These are phyloP conservation scores for Acer saccharum DNA, from an alignment of 345 rosid species.

Conservation along the genomic window DNA sequence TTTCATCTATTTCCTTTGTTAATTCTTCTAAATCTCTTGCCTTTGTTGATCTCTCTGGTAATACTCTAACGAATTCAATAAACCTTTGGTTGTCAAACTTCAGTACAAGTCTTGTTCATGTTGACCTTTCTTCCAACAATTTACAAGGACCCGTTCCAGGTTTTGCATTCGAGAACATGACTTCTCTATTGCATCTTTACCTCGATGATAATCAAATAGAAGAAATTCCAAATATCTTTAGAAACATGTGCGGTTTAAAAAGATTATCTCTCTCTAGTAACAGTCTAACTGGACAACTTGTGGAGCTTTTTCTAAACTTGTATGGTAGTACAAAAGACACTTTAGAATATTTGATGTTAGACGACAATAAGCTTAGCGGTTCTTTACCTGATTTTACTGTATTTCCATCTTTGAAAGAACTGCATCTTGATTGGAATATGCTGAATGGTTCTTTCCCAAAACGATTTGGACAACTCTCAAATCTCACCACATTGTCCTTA, in stretches of 20 bases:
- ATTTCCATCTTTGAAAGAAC: not conserved
- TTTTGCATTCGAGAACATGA: constrained; percentile 13
- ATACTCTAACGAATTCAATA: no score
- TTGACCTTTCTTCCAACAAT: not conserved
- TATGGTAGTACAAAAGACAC: constrained; percentile 18
- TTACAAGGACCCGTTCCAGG: constrained; percentile 21
- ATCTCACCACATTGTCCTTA: not conserved
- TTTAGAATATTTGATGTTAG: constrained; percentile 22
- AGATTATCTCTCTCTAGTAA: constrained; percentile 13
- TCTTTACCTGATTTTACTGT: constrained; percentile 9
- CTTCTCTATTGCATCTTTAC: constrained; percentile 18
- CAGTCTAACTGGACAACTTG: constrained; percentile 10
- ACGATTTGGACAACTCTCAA: constrained; percentile 6
- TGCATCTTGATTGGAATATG: no score
- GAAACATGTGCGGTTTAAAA: constrained; percentile 20
- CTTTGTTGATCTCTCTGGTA: no score
- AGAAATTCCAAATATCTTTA: constrained; percentile 17
- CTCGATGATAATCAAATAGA: constrained; percentile 7
- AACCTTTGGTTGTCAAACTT: no score
- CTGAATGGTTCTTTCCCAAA: constrained; percentile 18
- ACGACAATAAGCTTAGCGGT: constrained; percentile 20
- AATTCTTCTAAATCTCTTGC: no score
- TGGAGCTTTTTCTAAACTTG: constrained; percentile 5
- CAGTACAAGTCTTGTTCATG: not conserved
- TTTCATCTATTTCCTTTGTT: no score